These are phyloP conservation scores for Aphanocladium album DNA, from an alignment of 2,329 filamentous ascomycete species.

Conservation along the genomic window DNA sequence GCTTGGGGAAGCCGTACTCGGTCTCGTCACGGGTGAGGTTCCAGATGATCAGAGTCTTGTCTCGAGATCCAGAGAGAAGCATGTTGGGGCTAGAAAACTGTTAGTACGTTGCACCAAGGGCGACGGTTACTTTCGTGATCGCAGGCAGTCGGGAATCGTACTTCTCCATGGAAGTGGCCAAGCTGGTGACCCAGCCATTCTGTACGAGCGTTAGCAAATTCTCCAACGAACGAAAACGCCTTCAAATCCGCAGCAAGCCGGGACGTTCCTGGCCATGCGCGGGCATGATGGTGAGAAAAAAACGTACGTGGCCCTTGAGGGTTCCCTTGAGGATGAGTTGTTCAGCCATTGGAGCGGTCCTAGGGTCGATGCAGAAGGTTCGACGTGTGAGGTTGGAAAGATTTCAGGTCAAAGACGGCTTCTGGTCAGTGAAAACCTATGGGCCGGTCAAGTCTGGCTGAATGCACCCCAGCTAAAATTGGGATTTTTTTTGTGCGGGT, in stretches of 20 bases:
- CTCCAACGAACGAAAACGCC: background rate
- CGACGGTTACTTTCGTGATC: background rate
- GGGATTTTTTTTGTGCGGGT: conserved; percentile 16
- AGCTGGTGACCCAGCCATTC: conserved; percentile 98
- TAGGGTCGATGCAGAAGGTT: conserved; percentile 35
- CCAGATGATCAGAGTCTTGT: conserved; percentile 99
- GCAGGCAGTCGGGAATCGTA: conserved; percentile 41
- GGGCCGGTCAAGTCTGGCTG: conserved; percentile 9
- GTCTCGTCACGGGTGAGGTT: conserved; percentile 98
- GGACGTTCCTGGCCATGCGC: conserved; percentile 18
- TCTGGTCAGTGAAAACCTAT: conserved; percentile 13
- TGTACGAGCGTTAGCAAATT: conserved; percentile 27
- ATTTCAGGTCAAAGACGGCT: conserved; percentile 21
- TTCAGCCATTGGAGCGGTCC: conserved; percentile 69
- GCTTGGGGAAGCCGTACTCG: conserved; percentile 98
- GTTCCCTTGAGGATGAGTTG: conserved; percentile 94
- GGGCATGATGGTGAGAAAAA: conserved; percentile 19
- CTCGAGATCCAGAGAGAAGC: conserved; percentile 94
- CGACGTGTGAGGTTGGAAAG: conserved; percentile 31
- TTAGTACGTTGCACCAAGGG: conserved; percentile 15
- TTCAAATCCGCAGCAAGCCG: background rate
- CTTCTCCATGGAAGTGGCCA: conserved; percentile 99
- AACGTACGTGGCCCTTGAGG: conserved; percentile 89
- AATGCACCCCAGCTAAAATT: conserved; percentile 15
- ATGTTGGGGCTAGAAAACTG: conserved; percentile 76